A percentile compares a stretch with the other conserved stretches of the same genome.
Evolutionary conservation across 441 rosid species (phyloP).

Genomic region (Syzygium syzygioides): DNA sequence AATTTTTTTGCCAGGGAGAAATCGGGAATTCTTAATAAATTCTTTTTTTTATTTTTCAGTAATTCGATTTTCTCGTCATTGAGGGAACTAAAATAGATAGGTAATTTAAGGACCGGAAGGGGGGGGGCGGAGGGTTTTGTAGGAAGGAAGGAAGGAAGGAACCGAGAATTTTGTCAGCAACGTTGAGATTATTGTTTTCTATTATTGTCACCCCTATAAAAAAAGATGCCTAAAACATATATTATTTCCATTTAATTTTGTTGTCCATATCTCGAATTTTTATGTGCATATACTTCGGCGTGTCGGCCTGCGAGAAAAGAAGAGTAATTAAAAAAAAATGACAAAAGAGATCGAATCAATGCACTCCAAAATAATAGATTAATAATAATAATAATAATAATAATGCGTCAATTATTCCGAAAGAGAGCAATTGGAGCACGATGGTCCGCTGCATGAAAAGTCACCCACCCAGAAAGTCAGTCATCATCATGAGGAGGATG

Average conservation of each 20-base stretch:
- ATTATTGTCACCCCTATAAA: not conserved
- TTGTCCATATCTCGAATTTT: not conserved
- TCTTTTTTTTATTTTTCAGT: not conserved
- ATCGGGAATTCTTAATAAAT: not conserved
- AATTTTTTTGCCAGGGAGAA: conserved; percentile 2
- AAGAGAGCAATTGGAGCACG: not conserved
- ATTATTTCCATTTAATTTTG: not conserved
- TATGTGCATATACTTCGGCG: not conserved
- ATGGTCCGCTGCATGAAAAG: not conserved
- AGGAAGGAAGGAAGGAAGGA: not conserved
- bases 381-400: not conserved
- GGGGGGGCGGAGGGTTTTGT: not conserved
- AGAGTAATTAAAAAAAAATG: not conserved
- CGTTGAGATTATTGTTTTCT: not conserved
- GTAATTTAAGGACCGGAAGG: not conserved
- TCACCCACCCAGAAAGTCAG: not conserved
- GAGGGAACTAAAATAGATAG: not conserved
- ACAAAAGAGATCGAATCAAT: not conserved
- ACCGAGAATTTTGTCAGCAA: not conserved
- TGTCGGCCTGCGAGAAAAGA: not conserved
- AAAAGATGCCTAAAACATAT: not conserved
- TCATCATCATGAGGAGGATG: not conserved
- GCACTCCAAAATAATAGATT: not conserved
- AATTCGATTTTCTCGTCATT: not conserved
- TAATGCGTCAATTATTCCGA: conserved; percentile 3